Evolutionary conservation across 495 filamentous ascomycete species (phyloP).

Genomic region (Penicillium egyptiacum): DNA sequence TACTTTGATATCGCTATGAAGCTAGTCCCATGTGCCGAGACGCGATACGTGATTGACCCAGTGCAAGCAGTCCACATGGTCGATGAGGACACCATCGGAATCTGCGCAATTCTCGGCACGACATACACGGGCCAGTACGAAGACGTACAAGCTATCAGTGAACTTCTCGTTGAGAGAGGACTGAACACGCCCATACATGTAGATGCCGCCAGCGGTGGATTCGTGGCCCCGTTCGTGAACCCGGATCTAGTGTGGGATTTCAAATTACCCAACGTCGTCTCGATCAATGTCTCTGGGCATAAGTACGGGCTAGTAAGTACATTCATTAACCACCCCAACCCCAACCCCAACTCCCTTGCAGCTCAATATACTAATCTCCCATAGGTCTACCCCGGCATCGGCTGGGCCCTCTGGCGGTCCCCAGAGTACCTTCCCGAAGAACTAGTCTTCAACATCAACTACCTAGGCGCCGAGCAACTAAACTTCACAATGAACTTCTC

Average conservation of each 20-base stretch:
- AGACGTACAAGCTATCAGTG: conserved; percentile 81
- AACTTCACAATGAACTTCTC: conserved; percentile 94
- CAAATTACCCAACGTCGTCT: conserved; percentile 76
- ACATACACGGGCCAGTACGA: conserved; percentile 94
- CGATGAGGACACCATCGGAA: conserved; percentile 92
- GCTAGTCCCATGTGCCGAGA: conserved; percentile 75
- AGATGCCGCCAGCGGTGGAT: conserved; percentile 84
- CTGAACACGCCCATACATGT: conserved; percentile 83
- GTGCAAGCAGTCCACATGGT: conserved; percentile 71
- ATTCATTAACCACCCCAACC: no score
- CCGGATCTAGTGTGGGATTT: conserved; percentile 84
- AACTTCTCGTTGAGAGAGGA: conserved; percentile 64
- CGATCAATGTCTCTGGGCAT: conserved; percentile 89
- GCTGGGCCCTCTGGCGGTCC: conserved; percentile 84
- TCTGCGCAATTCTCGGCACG: conserved; percentile 79
- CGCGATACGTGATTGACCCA: conserved; percentile 83
- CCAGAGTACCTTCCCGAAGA: conserved; percentile 79
- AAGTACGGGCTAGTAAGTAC: conserved; percentile 62
- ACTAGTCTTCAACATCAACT: conserved; percentile 95
- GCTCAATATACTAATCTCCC: not conserved
- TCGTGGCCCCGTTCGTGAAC: conserved; percentile 84
- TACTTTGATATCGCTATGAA: conserved; percentile 91
- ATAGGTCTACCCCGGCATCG: conserved; percentile 76
- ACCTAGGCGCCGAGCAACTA: conserved; percentile 85
- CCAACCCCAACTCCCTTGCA: not conserved